These are phyloP conservation scores for Trypanosoma rangeli DNA, from an alignment of 208 protist genomes.

Conservation along the genomic window DNA sequence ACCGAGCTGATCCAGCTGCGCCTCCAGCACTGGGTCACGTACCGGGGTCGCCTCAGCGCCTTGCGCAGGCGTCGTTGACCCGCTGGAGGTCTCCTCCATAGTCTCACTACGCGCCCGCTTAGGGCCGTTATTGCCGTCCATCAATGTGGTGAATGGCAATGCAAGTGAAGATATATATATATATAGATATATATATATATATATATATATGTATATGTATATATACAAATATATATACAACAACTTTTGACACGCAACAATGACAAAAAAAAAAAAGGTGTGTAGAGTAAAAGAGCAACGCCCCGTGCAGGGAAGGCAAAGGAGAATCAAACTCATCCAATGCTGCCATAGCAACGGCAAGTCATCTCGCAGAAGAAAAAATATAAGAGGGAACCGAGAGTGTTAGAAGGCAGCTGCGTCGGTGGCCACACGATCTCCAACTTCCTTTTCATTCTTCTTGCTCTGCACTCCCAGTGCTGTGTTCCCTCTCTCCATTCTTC, in stretches of 20 bases:
- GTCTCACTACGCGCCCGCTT: conserved; percentile 25
- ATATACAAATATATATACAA: too few relatives aligned
- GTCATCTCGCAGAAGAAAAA: background rate
- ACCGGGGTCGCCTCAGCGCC: background rate
- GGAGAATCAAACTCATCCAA: background rate
- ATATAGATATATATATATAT: too few relatives aligned
- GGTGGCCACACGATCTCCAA: background rate
- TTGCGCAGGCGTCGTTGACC: background rate
- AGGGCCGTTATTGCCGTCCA: conserved; percentile 19
- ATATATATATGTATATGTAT: too few relatives aligned
- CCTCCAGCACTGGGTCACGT: conserved; percentile 47
- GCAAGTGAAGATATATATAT: too few relatives aligned
- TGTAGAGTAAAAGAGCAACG: background rate
- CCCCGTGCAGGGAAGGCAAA: background rate
- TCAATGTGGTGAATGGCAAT: background rate
- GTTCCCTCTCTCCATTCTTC: background rate
- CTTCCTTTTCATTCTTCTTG: background rate
- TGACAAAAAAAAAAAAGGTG: conserved; percentile 4
- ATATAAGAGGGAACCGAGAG: background rate
- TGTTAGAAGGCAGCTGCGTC: background rate
- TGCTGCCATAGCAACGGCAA: background rate
- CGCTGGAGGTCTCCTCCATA: conserved; percentile 1
- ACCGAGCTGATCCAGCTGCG: conserved; percentile 43
- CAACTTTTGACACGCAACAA: background rate
- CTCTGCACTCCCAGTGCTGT: conserved; percentile 3